Evolutionary conservation across 1,284 basidiomycete genomes (phyloP).

Genomic region (Malassezia sp.): DNA sequence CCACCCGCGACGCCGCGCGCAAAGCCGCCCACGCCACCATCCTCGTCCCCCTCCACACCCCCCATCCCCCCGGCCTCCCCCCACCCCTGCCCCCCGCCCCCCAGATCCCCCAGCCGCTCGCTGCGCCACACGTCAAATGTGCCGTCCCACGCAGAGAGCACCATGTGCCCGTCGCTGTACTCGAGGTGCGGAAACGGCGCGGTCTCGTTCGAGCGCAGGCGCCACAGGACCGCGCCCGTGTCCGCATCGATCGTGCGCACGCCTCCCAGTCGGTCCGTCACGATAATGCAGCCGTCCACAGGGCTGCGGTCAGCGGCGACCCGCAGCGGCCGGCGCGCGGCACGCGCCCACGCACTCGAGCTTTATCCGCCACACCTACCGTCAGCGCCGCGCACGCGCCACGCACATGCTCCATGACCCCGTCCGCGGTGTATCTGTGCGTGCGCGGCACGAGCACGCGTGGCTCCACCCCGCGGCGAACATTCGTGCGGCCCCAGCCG

Average conservation of each 20-base stretch:
- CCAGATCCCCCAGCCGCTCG: slow-evolving; percentile 23
- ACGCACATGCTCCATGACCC: too few relatives aligned
- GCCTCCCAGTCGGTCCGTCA: slow-evolving; percentile 16
- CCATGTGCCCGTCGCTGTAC: slow-evolving; percentile 29
- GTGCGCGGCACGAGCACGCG: background rate
- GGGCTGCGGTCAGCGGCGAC: slow-evolving; percentile 9
- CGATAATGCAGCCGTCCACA: slow-evolving; percentile 24
- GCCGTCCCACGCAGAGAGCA: slow-evolving; percentile 35
- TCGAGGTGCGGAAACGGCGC: slow-evolving; percentile 28
- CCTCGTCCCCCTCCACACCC: too few relatives aligned
- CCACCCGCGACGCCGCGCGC: too few relatives aligned
- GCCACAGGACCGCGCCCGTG: slow-evolving; percentile 24
- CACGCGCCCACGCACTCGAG: slow-evolving; percentile 17
- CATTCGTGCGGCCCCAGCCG: slow-evolving; percentile 1
- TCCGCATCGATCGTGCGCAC: slow-evolving; percentile 16
- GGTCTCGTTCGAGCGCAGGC: slow-evolving; percentile 17
- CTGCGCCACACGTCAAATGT: slow-evolving; percentile 35
- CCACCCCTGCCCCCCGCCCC: too few relatives aligned
- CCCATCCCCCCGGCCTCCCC: too few relatives aligned
- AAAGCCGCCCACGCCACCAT: too few relatives aligned
- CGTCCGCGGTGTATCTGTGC: too few relatives aligned
- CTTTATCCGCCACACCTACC: slow-evolving; percentile 32
- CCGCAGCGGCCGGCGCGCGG: background rate
- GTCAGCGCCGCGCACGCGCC: background rate
- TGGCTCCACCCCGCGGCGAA: too few relatives aligned